A percentile compares a stretch with the other conserved stretches of the same genome.
Conservation (phyloP, 1,284 basidiomycete genomes). For the Cryptococcus sp. region DNA sequence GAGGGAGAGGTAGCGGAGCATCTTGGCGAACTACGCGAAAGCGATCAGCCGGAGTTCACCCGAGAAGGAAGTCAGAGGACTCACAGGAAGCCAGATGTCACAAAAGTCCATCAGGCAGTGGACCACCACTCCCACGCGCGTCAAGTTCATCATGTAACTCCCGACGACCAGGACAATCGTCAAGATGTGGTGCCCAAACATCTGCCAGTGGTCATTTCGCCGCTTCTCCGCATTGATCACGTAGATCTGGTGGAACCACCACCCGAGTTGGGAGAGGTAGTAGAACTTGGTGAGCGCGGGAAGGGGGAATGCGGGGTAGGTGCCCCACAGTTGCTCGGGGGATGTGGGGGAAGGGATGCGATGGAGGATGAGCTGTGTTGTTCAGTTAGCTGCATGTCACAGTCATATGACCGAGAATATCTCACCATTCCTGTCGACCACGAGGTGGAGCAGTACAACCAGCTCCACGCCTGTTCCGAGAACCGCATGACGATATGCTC, state of each 20-base stretch:
- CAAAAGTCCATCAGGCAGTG: constrained; percentile 90
- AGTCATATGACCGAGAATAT: constrained; percentile 25
- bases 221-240: constrained; percentile 90
- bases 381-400: background rate
- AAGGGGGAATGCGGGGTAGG: constrained; percentile 77
- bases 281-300: constrained; percentile 80
- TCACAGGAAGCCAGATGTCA: constrained; percentile 85
- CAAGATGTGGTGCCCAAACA: constrained; percentile 93
- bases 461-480: constrained; percentile 90
- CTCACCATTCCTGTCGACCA: constrained; percentile 80
- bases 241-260: constrained; percentile 88
- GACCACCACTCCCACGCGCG: constrained; percentile 80
- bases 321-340: constrained; percentile 69
- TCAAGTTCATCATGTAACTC: constrained; percentile 81
- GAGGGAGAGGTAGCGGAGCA: constrained; percentile 77
- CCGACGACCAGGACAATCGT: constrained; percentile 72
- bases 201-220: constrained; percentile 89
- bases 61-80: constrained; percentile 41
- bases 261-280: constrained; percentile 87
- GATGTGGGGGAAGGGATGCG: constrained; percentile 69
- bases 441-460: constrained; percentile 72
- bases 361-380: constrained; percentile 67
- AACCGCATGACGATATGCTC: constrained; percentile 77
- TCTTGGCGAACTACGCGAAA: constrained; percentile 72
- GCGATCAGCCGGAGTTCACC: background rate